Evolutionary conservation across 2,329 filamentous ascomycete genomes (phyloP).

Genomic region (Thelonectria discophora): DNA sequence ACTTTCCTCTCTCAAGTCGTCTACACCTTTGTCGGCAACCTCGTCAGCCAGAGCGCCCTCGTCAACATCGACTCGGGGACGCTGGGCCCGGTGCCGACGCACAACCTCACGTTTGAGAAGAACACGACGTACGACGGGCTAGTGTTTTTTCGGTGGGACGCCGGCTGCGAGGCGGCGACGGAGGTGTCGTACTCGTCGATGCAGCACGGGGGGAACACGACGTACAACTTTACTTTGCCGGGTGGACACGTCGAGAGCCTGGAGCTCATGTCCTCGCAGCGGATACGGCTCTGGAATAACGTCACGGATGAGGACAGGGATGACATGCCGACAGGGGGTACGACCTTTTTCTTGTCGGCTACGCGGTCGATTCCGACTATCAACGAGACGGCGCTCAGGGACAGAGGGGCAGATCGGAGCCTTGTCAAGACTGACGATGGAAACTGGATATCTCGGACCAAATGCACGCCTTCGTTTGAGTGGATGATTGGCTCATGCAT

Average conservation of each 20-base stretch:
- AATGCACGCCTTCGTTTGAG: conserved; percentile 28
- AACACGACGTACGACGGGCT: conserved; percentile 34
- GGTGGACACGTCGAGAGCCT: conserved; percentile 28
- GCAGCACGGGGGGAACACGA: conserved; percentile 17
- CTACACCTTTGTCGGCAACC: conserved; percentile 34
- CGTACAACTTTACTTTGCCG: conserved; percentile 35
- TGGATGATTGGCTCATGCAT: conserved; percentile 32
- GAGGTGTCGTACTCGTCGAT: conserved; percentile 31
- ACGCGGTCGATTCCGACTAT: conserved; percentile 29
- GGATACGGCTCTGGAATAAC: conserved; percentile 27
- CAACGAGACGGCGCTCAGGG: conserved; percentile 26
- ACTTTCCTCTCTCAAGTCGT: conserved; percentile 29
- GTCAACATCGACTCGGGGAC: conserved; percentile 34
- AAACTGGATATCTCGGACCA: conserved; percentile 33
- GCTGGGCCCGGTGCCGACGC: conserved; percentile 30
- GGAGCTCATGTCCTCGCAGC: conserved; percentile 23
- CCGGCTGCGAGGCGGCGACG: conserved; percentile 29
- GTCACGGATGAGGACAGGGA: background rate
- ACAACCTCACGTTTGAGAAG: conserved; percentile 29
- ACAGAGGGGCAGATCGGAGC: conserved; percentile 27
- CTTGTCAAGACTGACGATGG: conserved; percentile 25
- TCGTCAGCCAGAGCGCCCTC: conserved; percentile 30
- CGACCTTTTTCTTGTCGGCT: conserved; percentile 29
- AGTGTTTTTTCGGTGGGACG: conserved; percentile 34
- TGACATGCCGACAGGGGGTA: conserved; percentile 28